Evolutionary conservation across 495 filamentous ascomycete species (phyloP).

Genomic region (Massariosphaeria phaeospora): DNA sequence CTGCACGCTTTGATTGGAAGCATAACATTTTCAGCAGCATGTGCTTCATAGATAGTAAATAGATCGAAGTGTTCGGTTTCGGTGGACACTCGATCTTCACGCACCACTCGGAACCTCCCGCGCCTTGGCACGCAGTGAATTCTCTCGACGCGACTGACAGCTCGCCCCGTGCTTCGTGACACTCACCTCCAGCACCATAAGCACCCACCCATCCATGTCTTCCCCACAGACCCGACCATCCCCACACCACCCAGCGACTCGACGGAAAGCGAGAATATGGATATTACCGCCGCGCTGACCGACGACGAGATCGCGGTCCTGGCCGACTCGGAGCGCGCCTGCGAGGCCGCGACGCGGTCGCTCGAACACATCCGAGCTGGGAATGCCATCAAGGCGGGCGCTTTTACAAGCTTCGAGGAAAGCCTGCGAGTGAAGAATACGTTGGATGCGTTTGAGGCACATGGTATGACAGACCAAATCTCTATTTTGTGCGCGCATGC

Average conservation of each 20-base stretch:
- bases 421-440: slow-evolving; percentile 31
- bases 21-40: too few species aligned
- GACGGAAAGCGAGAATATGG: slow-evolving; percentile 9
- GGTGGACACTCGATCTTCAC: too few species aligned
- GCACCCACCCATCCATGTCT: slow-evolving; percentile 18
- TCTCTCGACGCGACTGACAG: background rate
- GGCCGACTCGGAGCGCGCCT: slow-evolving; percentile 6
- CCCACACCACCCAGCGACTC: background rate
- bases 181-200: background rate
- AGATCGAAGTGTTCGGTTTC: too few species aligned
- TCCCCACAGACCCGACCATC: background rate
- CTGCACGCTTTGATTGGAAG: too few species aligned
- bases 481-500: too few species aligned
- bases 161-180: background rate
- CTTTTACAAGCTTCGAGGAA: slow-evolving; percentile 17
- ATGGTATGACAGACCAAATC: too few species aligned
- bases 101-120: slow-evolving; percentile 1
- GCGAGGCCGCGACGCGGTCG: background rate
- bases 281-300: slow-evolving; percentile 17
- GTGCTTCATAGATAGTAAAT: too few species aligned
- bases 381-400: background rate
- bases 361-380: background rate
- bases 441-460: slow-evolving; percentile 28
- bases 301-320: slow-evolving; percentile 9
- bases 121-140: background rate